Evolutionary conservation across 2,329 filamentous ascomycete genomes (phyloP).

Genomic region (Eutypa lata): DNA sequence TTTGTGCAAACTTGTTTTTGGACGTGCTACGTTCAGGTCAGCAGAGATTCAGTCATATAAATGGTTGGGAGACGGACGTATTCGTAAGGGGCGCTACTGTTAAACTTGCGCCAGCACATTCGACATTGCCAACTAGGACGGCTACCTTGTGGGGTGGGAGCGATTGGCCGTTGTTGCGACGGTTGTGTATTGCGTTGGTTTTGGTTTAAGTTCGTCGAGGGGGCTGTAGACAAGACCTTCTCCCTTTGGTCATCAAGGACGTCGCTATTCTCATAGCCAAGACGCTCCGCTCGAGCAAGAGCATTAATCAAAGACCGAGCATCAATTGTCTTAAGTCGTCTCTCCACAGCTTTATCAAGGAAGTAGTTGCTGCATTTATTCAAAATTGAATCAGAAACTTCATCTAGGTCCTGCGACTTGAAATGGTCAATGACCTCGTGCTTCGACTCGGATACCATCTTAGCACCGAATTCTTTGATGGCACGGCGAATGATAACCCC

Average conservation of each 20-base stretch:
- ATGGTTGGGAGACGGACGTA: slow-evolving; percentile 22
- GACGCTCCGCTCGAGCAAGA: slow-evolving; percentile 52
- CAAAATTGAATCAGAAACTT: slow-evolving; percentile 41
- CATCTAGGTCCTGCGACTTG: slow-evolving; percentile 40
- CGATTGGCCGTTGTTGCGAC: neutral
- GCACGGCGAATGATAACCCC: slow-evolving; percentile 33
- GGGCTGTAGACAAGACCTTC: slow-evolving; percentile 31
- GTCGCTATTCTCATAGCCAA: slow-evolving; percentile 53
- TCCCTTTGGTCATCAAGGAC: slow-evolving; percentile 42
- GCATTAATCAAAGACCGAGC: slow-evolving; percentile 55
- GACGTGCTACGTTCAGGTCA: slow-evolving; percentile 29
- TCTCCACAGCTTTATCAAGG: slow-evolving; percentile 50
- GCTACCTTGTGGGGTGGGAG: neutral
- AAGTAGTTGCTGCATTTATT: slow-evolving; percentile 45
- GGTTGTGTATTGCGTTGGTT: slow-evolving; percentile 1
- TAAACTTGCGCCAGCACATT: slow-evolving; percentile 27
- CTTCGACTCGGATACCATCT: slow-evolving; percentile 38
- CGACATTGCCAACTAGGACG: slow-evolving; percentile 21
- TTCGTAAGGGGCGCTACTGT: slow-evolving; percentile 21
- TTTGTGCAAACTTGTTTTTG: slow-evolving; percentile 32
- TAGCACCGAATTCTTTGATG: slow-evolving; percentile 44
- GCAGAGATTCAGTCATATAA: neutral
- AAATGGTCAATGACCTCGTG: slow-evolving; percentile 41
- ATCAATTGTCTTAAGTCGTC: slow-evolving; percentile 50
- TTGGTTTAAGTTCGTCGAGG: neutral